Evolutionary conservation across 1,284 basidiomycete species (phyloP), one percentile per base, ranked within the genome.

Genomic region (Meira miltonrushii): DNA sequence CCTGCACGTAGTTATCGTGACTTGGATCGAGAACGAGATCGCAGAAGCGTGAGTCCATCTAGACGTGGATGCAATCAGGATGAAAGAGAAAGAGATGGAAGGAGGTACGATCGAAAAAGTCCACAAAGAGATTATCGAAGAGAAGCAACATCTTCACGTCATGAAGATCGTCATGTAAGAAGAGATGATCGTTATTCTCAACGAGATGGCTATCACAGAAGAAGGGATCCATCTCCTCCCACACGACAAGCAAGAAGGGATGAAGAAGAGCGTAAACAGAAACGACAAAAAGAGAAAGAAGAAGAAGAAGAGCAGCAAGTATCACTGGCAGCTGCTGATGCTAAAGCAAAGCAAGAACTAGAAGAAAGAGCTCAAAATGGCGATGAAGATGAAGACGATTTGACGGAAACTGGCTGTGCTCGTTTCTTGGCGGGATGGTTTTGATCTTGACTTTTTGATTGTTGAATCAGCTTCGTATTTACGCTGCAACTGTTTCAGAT

Each of bases 361-460:
- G 54, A 28, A 15, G 47, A 40, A 53, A 47, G n/a, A 57, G 37
- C 23, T 21, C 10, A 2, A n/a, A 15, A 56, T 28, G 44, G 19
- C 11, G 55, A 57, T 96, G 82, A 77, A 98, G 56, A 98, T 79
- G 65, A 98, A 80, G 47, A 92, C 90, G 56, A 98, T 87, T 7
- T 86, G 83, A 3, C 88, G 84, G 85, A 98, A 97, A 0, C 91
- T 92, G 33, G 7, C 54, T n/a, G 23, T 52, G 5, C n/a, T 12
- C 33, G 10, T 12, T 55, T 40, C 13, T 46, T 39, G 47, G 33
- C 28, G 23, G 19, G 28, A 48, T 41, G 54, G 53, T 13, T 50
- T 53, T 63, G 3, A 65, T 54, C 38, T 60, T 46, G 11, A 64
- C 51, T 10, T 60, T 62, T 53, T 61, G 11, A 55, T 87, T 85